Conservation (phyloP, 768 basidiomycete genomes). For the Lentinula aciculospora region DNA sequence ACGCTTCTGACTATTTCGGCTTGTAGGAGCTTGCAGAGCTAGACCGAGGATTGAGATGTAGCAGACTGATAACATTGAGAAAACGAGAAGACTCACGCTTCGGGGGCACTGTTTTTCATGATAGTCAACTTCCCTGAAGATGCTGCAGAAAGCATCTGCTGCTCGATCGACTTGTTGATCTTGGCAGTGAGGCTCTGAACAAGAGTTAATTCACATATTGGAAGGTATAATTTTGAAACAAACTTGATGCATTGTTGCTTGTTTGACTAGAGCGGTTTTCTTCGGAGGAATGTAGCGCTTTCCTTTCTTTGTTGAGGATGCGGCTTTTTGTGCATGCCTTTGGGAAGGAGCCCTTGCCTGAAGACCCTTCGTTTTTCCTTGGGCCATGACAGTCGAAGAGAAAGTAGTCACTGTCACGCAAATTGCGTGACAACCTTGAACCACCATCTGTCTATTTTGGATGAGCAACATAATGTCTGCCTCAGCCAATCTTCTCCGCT, state of each 20-base stretch:
- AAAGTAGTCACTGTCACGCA: background rate
- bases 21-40: background rate
- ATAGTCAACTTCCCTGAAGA: slow-evolving; percentile 88
- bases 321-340: slow-evolving; percentile 60
- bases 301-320: slow-evolving; percentile 75
- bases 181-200: slow-evolving; percentile 77
- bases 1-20: background rate
- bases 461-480: slow-evolving; percentile 37
- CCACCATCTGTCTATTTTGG: background rate
- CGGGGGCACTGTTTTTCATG: slow-evolving; percentile 66
- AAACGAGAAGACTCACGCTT: slow-evolving; percentile 12
- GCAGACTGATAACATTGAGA: background rate
- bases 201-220: background rate
- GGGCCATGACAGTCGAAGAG: slow-evolving; percentile 50
- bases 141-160: slow-evolving; percentile 86
- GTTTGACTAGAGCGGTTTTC: slow-evolving; percentile 66
- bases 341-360: slow-evolving; percentile 47
- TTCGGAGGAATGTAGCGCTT: slow-evolving; percentile 76
- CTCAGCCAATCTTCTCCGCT: slow-evolving; percentile 41
- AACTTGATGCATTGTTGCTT: slow-evolving; percentile 77
- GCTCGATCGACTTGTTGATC: slow-evolving; percentile 89
- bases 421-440: background rate
- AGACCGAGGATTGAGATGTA: background rate
- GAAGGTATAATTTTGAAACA: slow-evolving; percentile 7
- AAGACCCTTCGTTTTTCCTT: slow-evolving; percentile 83